Evolutionary conservation across 1,139 yeast species (phyloP).

Genomic region (Magnusiomyces sp.): DNA sequence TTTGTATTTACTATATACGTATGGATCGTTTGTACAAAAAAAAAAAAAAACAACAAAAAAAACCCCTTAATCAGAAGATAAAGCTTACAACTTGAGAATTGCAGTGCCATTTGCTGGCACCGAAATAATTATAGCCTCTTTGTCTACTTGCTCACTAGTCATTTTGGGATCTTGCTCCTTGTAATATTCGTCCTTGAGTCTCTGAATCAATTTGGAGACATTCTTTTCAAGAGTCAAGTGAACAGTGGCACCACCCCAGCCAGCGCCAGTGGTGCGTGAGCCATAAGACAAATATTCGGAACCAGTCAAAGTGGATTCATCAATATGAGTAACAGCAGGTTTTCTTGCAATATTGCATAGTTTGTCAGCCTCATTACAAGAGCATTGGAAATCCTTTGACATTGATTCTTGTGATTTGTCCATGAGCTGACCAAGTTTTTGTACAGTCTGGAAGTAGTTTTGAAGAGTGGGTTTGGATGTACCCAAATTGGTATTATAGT

Average conservation of each 20-base stretch:
- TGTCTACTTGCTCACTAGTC: conserved; percentile 9
- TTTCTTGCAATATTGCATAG: conserved; percentile 45
- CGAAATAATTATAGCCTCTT: conserved; percentile 48
- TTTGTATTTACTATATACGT: too few relatives aligned
- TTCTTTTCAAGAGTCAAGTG: conserved; percentile 48
- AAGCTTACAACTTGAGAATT: conserved; percentile 24
- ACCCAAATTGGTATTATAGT: conserved; percentile 10
- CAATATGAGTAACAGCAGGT: background rate
- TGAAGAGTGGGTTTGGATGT: conserved; percentile 23
- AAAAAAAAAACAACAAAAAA: too few relatives aligned
- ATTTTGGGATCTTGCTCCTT: conserved; percentile 44
- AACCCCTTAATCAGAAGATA: too few relatives aligned
- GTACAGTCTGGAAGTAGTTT: conserved; percentile 27
- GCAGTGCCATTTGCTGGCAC: conserved; percentile 56
- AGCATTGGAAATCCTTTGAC: conserved; percentile 43
- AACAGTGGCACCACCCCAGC: conserved; percentile 70
- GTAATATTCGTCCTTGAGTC: conserved; percentile 46
- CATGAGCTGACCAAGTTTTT: conserved; percentile 46
- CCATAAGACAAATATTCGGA: conserved; percentile 49
- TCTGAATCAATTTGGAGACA: conserved; percentile 38
- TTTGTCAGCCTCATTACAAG: conserved; percentile 45
- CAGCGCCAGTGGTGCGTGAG: conserved; percentile 73
- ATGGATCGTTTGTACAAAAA: too few relatives aligned
- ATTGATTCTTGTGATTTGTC: conserved; percentile 53
- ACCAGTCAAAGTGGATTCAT: background rate